Percentiles rank a stretch among this genome's conserved stretches.
Evolutionary conservation across 2,329 filamentous ascomycete species (phyloP).

Genomic region (Coniochaeta ligniaria): DNA sequence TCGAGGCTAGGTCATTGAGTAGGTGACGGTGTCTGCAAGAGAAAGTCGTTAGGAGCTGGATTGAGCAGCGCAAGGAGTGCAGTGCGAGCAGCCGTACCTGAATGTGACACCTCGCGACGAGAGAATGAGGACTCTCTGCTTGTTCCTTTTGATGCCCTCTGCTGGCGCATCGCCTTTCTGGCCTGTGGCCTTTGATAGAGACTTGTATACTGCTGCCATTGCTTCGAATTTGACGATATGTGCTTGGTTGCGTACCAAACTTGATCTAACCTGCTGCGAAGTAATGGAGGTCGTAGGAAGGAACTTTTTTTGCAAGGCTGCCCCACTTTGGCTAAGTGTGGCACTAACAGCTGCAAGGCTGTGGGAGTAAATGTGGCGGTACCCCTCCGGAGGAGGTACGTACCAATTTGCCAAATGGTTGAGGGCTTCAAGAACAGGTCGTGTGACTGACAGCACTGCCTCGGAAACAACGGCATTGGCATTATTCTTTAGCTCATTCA

Average conservation of each 20-base stretch:
- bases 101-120: constrained; percentile 90
- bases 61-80: background rate
- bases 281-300: background rate
- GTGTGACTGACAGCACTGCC: background rate
- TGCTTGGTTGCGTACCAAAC: background rate
- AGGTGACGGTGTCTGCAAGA: constrained; percentile 76
- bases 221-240: background rate
- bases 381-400: background rate
- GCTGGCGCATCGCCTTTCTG: constrained; percentile 37
- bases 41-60: background rate
- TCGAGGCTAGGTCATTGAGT: constrained; percentile 76
- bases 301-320: background rate
- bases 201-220: constrained; percentile 74
- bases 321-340: background rate
- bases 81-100: constrained; percentile 43
- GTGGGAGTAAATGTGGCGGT: background rate
- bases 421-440: background rate
- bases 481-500: background rate
- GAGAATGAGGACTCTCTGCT: constrained; percentile 78
- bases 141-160: constrained; percentile 43
- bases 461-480: background rate
- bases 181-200: constrained; percentile 53
- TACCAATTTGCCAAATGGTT: background rate
- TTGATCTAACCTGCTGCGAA: background rate
- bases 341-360: background rate